Conservation (phyloP, 257 asterid species). For the Apocynum venetum region DNA sequence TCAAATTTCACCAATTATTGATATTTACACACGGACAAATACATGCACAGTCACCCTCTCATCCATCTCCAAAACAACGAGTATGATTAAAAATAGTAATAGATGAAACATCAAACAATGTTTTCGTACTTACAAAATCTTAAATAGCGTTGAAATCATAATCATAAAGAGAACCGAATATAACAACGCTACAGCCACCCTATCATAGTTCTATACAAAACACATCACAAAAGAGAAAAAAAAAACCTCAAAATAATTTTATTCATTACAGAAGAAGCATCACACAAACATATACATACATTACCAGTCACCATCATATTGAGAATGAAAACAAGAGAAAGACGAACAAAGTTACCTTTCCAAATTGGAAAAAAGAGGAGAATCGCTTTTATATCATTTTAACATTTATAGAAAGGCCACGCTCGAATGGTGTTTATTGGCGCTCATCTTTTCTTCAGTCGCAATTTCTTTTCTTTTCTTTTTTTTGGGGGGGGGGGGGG, state of each 20-base stretch:
- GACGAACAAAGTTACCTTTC: slow-evolving; percentile 4
- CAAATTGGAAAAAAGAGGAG: neutral
- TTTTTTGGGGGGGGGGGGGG: too few relatives aligned
- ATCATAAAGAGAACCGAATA: neutral
- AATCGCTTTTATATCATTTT: neutral
- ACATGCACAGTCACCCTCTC: neutral
- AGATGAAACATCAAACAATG: neutral
- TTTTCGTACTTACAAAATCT: neutral
- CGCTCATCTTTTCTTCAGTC: neutral
- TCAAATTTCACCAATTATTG: neutral
- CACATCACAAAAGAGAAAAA: neutral
- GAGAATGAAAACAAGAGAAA: neutral
- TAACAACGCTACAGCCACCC: neutral
- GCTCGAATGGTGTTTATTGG: neutral
- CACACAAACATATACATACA: neutral
- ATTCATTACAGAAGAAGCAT: neutral
- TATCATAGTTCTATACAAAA: neutral
- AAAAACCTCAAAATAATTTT: neutral
- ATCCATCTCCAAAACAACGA: neutral
- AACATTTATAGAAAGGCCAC: neutral
- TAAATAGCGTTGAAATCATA: neutral
- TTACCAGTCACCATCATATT: too few relatives aligned
- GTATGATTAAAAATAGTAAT: too few relatives aligned
- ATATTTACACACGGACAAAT: neutral
- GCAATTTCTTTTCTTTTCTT: neutral